Evolutionary conservation across 2,329 filamentous ascomycete genomes (phyloP).

Genomic region (Verticillium dahliae): DNA sequence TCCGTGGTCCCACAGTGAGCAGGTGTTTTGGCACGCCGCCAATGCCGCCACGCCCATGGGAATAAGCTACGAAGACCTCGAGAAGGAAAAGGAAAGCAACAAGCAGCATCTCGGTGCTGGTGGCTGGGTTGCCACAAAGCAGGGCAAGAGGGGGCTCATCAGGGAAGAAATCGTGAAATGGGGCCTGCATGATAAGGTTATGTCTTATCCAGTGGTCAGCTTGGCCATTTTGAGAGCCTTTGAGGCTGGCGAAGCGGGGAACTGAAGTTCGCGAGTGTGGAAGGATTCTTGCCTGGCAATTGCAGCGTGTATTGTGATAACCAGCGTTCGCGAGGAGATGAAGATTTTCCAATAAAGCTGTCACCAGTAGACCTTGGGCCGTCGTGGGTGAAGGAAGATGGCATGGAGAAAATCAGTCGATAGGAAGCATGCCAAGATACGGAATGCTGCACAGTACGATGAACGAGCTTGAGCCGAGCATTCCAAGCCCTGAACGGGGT

Average conservation of each 20-base stretch:
- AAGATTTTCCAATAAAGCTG: too few species aligned
- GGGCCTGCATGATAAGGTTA: slow-evolving; percentile 50
- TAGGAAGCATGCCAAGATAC: too few species aligned
- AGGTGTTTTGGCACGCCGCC: slow-evolving; percentile 48
- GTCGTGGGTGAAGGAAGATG: too few species aligned
- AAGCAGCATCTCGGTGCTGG: slow-evolving; percentile 36
- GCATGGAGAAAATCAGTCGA: too few species aligned
- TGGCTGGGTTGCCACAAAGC: slow-evolving; percentile 42
- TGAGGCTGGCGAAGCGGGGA: background rate
- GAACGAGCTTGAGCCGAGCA: too few species aligned
- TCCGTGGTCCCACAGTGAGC: slow-evolving; percentile 40
- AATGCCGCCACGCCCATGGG: slow-evolving; percentile 33
- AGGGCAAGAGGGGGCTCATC: slow-evolving; percentile 38
- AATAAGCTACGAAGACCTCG: slow-evolving; percentile 36
- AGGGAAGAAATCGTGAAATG: slow-evolving; percentile 48
- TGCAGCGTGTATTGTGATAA: background rate
- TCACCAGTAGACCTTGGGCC: too few species aligned
- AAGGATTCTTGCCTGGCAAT: background rate
- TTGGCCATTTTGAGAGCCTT: slow-evolving; percentile 44
- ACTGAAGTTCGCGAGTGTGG: background rate
- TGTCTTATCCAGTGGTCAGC: slow-evolving; percentile 49
- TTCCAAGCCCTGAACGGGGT: too few species aligned
- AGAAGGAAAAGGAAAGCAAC: slow-evolving; percentile 29
- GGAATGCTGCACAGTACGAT: too few species aligned
- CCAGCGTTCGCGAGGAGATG: background rate